Percentiles rank a stretch among this genome's conserved stretches.
Evolutionary conservation across 805 yeast species (phyloP).

Genomic region (Candida parachauliodes): DNA sequence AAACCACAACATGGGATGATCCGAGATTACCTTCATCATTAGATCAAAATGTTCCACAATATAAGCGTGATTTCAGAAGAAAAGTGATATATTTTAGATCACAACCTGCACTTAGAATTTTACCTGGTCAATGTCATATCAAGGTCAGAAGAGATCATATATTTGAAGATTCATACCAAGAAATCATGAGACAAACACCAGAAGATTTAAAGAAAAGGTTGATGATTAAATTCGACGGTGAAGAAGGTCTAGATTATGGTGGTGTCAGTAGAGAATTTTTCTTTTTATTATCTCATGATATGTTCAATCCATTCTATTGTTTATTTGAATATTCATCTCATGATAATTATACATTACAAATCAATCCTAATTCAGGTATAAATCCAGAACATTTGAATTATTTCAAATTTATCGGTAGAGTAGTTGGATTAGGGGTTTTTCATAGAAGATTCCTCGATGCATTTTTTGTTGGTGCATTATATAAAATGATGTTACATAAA

Average conservation of each 20-base stretch:
- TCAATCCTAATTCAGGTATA: slow-evolving; percentile 94
- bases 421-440: slow-evolving; percentile 96
- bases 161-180: slow-evolving; percentile 97
- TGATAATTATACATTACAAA: slow-evolving; percentile 96
- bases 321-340: slow-evolving; percentile 96
- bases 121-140: slow-evolving; percentile 98
- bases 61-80: slow-evolving; percentile 97
- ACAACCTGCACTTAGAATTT: slow-evolving; percentile 93
- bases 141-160: slow-evolving; percentile 96
- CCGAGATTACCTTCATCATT: slow-evolving; percentile 96
- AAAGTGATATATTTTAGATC: slow-evolving; percentile 96
- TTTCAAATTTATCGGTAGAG: slow-evolving; percentile 97
- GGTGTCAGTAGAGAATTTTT: slow-evolving; percentile 98
- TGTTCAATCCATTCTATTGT: slow-evolving; percentile 98
- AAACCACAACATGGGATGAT: slow-evolving; percentile 99
- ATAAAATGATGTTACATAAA: slow-evolving; percentile 94
- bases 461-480: slow-evolving; percentile 95
- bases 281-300: slow-evolving; percentile 93
- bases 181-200: slow-evolving; percentile 97
- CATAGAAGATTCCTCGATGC: slow-evolving; percentile 97
- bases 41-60: slow-evolving; percentile 98
- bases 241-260: slow-evolving; percentile 99
- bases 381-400: slow-evolving; percentile 98
- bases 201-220: slow-evolving; percentile 95
- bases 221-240: slow-evolving; percentile 98